These are phyloP conservation scores for Lippia alba DNA, from an alignment of 305 asterid species.

Conservation along the genomic window DNA sequence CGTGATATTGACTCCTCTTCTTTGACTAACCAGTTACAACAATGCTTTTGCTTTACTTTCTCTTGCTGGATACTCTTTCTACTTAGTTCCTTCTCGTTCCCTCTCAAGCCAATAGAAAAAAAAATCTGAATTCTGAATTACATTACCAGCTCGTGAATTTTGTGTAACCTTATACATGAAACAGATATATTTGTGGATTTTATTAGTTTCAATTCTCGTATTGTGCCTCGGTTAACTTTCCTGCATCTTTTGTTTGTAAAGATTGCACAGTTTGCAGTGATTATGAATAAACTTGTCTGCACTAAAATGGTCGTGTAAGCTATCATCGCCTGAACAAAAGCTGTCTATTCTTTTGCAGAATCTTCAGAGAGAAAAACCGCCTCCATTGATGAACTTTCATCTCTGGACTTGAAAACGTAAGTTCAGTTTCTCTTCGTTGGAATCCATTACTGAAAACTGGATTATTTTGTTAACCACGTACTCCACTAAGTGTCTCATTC, in stretches of 20 bases:
- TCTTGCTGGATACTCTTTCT: not conserved
- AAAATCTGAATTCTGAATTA: not conserved
- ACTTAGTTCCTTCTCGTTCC: not conserved
- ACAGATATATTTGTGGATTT: not conserved
- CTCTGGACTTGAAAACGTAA: slow-evolving; percentile 86
- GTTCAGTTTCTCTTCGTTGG: slow-evolving; percentile 39
- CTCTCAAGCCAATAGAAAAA: not conserved
- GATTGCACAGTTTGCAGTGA: slow-evolving; percentile 20
- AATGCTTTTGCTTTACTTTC: not conserved
- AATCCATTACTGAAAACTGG: slow-evolving; percentile 8
- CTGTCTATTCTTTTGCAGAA: slow-evolving; percentile 52
- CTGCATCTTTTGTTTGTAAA: slow-evolving; percentile 1
- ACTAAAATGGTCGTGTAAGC: slow-evolving; percentile 5
- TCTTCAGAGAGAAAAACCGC: slow-evolving; percentile 65
- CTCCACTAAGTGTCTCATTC: slow-evolving; percentile 9
- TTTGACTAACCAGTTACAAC: slow-evolving; percentile 5
- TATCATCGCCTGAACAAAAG: slow-evolving; percentile 25
- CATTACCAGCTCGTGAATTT: no score
- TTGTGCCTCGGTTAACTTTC: not conserved
- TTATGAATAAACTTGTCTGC: slow-evolving; percentile 23
- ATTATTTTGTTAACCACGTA: slow-evolving; percentile 15
- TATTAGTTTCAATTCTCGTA: slow-evolving; percentile 4
- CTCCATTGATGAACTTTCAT: slow-evolving; percentile 70
- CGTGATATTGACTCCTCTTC: not conserved
- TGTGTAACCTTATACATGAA: not conserved